A percentile compares a stretch with the other conserved stretches of the same genome.
Conservation (phyloP, 2,329 filamentous ascomycete species). For the Elsinoe arachidis region DNA sequence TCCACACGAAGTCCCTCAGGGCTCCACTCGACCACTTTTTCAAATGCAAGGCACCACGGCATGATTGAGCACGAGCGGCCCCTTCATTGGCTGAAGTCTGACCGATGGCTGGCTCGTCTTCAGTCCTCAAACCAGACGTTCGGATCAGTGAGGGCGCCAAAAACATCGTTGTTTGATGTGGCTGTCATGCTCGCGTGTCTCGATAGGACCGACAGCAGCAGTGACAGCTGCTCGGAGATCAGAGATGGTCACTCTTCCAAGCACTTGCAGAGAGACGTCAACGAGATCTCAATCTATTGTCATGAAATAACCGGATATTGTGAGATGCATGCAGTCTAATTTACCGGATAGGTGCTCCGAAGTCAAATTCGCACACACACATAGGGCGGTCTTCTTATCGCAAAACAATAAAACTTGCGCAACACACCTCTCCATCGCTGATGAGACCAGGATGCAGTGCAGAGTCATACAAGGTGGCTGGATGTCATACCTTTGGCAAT, state of each 20-base stretch:
- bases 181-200: neutral
- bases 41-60: slow-evolving; percentile 2
- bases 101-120: neutral
- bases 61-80: neutral
- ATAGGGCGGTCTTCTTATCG: neutral
- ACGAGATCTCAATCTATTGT: neutral
- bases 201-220: neutral
- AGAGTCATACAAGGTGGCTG: slow-evolving; percentile 1
- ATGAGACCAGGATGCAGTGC: neutral
- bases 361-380: neutral
- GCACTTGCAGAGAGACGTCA: neutral
- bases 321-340: slow-evolving; percentile 1
- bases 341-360: neutral
- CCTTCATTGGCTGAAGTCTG: neutral
- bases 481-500: neutral
- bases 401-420: neutral
- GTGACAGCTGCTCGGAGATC: neutral
- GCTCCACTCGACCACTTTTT: neutral
- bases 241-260: neutral
- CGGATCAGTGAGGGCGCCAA: neutral
- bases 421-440: neutral
- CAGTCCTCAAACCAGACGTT: neutral
- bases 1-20: neutral
- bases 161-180: neutral
- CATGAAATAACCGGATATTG: slow-evolving; percentile 1